Percentiles rank a stretch among this genome's conserved stretches.
Conservation (phyloP, 371 early-diverging fungal species). For the Rhizopus arrhizus region DNA sequence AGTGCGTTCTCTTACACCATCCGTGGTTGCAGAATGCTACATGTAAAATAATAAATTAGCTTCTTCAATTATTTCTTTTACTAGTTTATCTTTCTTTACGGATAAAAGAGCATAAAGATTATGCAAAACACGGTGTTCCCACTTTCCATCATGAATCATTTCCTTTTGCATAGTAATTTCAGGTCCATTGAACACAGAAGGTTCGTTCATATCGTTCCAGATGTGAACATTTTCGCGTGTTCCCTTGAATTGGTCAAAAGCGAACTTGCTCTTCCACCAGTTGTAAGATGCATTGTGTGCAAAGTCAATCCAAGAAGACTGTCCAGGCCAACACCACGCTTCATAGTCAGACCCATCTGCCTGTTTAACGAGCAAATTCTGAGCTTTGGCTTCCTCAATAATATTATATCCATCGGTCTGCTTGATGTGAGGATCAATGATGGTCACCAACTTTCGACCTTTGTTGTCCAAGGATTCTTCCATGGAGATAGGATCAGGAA, state of each 20-base stretch:
- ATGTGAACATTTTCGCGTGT: constrained; percentile 76
- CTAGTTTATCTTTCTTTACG: constrained; percentile 33
- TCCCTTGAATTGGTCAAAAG: constrained; percentile 71
- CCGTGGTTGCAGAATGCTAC: constrained; percentile 60
- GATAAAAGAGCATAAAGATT: constrained; percentile 81
- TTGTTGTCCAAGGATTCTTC: constrained; percentile 69
- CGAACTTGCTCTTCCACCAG: constrained; percentile 83
- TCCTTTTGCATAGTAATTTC: constrained; percentile 94
- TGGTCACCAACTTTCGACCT: constrained; percentile 91
- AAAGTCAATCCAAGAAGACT: constrained; percentile 89
- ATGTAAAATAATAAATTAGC: not conserved
- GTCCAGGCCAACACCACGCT: constrained; percentile 95
- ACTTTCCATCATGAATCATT: constrained; percentile 73
- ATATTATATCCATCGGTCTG: constrained; percentile 74
- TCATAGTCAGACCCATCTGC: constrained; percentile 73
- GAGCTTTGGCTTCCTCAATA: constrained; percentile 75
- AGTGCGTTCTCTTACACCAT: constrained; percentile 57
- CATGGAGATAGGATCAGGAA: constrained; percentile 89
- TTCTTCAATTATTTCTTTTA: not conserved
- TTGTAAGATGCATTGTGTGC: constrained; percentile 73
- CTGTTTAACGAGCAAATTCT: constrained; percentile 80
- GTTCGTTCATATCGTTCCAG: constrained; percentile 97
- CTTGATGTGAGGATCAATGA: constrained; percentile 98
- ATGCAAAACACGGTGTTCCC: constrained; percentile 90
- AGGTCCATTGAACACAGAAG: constrained; percentile 88